Evolutionary conservation across 352 stramenopile species (phyloP), one percentile per base, ranked within the genome.

Genomic region (Aphanomyces euteiches): DNA sequence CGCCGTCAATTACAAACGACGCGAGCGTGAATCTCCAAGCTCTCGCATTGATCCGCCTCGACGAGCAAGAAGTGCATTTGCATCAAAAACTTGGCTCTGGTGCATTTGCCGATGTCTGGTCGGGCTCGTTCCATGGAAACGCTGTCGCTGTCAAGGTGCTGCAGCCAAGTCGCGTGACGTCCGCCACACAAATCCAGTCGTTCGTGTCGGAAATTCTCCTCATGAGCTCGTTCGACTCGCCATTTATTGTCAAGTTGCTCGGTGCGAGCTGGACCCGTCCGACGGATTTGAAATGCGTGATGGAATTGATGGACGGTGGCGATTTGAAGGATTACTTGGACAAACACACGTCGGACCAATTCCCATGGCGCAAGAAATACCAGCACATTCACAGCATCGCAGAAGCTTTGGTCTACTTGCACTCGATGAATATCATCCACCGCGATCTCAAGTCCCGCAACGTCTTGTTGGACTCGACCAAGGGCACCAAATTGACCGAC

Each of bases 401-500:
- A 3, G 50, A 58, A 17, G 50, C 15, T 13, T 36, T 58, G 15
- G 50, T 21, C 8, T 58, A 58, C 17, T 36, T 58, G 50, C 50
- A 58, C 17, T 58, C 50, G 50, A 13, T 19, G 15, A 58, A 58
- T 12, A 21, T 58, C 1, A 58, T 58, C 15, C 50, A 58, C 36
- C 50, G 50, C 15, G 50, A 58, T 58, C 36, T 58, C 8, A 58
- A 58, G 50, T 58, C 50, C 13, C 7, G 50, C 19, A 58, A 58
- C 17, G 21, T 63, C n/a, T 15, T 59, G 13, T 19, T 59, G 15
- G 50, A 58, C 10, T 76, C 81, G 56, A 79, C 76, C 53, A 83
- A 90, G 76, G 81, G 89, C 53, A 83, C 85, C 38, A 95, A 95
- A 74, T 72, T 95, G 19, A 92, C 80, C 48, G 87, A 95, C 69